Evolutionary conservation across 1,284 basidiomycete genomes (phyloP), one percentile per base, ranked within the genome.

Genomic region (Tilletia caries): DNA sequence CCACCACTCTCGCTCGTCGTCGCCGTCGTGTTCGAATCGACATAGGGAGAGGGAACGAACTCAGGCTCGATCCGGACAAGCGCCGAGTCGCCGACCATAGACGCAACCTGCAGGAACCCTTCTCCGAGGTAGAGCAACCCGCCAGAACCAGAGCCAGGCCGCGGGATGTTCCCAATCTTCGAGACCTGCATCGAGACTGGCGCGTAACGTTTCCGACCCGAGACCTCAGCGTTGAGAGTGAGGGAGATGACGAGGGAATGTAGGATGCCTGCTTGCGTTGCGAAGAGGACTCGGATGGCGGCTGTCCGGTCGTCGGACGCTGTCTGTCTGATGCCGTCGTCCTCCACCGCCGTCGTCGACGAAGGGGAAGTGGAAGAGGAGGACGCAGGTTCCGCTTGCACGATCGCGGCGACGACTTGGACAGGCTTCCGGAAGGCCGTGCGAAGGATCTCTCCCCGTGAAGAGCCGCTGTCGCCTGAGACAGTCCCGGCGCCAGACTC

Each of bases 121-220:
- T 82, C 80, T 33, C 78, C 76, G 6, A 80, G 68, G 32, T 79
- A 78, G 2, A 73, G 64, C 8, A 82, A 52, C 0, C 70, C 76
- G 20, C 74, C 71, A 8, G 77, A 71, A 2, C 79, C 78, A 2
- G 73, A 37, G 23, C 78, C 77, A 27, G 81, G 64, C 5, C 69
- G 67, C 33, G 64, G 66, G 3, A 79, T 68, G 10, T 64, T 29
- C 64, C 79, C 70, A 52, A 65, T 64, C 18, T 41, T 50, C n/a
- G 60, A 65, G 12, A 25, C 20, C 69, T 8, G 20, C 12, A 8
- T 68, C 32, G 23, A 37, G 18, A 33, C 46, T 2, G 71, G 67
- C 23, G 58, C 29, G 46, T 68, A 25, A 58, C 64, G 29, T 52
- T 67, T 60, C 32, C 62, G 43, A 23, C 54, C 67, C 33, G 74